Percentiles rank a stretch among this genome's conserved stretches.
These are phyloP conservation scores for Rhinocladiella similis DNA, from an alignment of 2,329 filamentous ascomycete species.

Conservation along the genomic window DNA sequence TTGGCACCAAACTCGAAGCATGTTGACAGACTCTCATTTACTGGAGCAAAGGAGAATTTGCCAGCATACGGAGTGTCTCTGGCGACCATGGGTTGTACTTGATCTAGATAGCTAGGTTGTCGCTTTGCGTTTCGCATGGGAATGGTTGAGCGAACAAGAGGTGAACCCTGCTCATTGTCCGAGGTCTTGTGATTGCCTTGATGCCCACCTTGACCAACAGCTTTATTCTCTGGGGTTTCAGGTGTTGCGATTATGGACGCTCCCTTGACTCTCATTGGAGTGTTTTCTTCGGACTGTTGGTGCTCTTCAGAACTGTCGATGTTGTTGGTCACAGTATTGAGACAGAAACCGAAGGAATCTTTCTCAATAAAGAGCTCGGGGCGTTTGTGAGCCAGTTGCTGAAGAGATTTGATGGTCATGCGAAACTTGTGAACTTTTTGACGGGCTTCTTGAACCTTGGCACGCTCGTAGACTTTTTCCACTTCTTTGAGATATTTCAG, in stretches of 20 bases:
- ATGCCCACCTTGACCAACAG: too few species aligned
- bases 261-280: too few species aligned
- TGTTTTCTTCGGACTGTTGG: too few species aligned
- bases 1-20: neutral
- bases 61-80: neutral
- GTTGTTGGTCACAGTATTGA: too few species aligned
- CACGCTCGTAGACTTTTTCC: neutral
- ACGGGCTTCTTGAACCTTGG: neutral
- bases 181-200: too few species aligned
- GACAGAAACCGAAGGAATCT: too few species aligned
- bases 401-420: neutral
- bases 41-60: neutral
- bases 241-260: too few species aligned
- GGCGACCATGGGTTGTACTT: neutral
- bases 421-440: neutral
- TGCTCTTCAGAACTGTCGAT: too few species aligned
- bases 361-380: neutral
- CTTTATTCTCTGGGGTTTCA: too few species aligned
- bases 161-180: too few species aligned
- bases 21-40: neutral
- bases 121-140: too few species aligned
- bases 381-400: neutral
- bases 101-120: neutral
- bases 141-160: too few species aligned
- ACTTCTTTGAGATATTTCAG: neutral